phyloP scores from a whole-genome alignment of 257 asterid species.

The Nicotiana sylvestris region DNA sequence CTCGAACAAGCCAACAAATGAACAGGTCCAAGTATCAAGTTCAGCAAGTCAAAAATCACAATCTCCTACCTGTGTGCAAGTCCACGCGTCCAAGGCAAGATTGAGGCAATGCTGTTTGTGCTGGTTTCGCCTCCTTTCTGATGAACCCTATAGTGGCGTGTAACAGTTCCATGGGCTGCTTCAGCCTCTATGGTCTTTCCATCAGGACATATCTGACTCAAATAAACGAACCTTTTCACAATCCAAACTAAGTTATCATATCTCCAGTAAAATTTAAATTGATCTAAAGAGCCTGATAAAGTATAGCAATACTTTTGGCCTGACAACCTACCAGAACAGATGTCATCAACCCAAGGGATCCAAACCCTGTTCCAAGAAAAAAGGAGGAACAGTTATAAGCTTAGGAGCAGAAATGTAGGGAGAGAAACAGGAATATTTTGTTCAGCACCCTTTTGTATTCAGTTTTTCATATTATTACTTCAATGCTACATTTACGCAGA shows the following conservation, averaged over 20 bases:
- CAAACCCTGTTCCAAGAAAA: conserved; percentile 55
- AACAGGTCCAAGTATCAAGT: too few relatives aligned
- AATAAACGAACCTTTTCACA: conserved; percentile 70
- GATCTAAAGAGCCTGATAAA: not conserved
- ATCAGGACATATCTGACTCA: conserved; percentile 48
- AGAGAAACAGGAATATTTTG: too few relatives aligned
- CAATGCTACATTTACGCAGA: too few relatives aligned
- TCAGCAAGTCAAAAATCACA: not conserved
- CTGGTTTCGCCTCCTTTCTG: too few relatives aligned
- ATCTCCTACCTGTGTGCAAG: conserved; percentile 77
- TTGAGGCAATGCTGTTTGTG: conserved; percentile 79
- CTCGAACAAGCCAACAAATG: too few relatives aligned
- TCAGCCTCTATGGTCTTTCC: too few relatives aligned
- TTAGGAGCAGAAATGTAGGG: not conserved
- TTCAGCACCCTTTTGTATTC: too few relatives aligned
- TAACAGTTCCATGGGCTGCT: too few relatives aligned
- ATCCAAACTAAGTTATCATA: conserved; percentile 12
- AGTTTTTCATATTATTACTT: too few relatives aligned
- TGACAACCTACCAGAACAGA: conserved; percentile 72
- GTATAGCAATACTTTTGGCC: not conserved
- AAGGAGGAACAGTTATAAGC: not conserved
- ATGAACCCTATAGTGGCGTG: too few relatives aligned
- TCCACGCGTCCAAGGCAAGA: conserved; percentile 97
- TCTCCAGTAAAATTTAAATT: not conserved
- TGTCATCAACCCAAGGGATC: conserved; percentile 98